Conservation (phyloP, 306 rosid genomes). For the Vachellia pachyceras region DNA sequence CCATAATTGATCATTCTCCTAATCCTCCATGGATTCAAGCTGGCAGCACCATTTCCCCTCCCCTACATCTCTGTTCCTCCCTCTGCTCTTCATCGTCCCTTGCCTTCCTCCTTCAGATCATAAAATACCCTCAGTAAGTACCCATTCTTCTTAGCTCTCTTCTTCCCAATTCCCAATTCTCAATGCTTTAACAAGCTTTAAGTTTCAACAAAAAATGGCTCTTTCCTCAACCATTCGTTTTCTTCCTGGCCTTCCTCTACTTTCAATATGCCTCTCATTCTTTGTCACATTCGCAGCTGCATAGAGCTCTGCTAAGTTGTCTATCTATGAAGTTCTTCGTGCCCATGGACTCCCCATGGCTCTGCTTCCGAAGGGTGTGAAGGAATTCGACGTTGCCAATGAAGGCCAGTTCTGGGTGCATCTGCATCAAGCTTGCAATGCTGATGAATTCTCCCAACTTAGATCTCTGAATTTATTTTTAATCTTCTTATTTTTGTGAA, state of each 20-base stretch:
- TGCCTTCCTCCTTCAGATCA: slow-evolving; percentile 21
- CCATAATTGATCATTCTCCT: slow-evolving; percentile 78
- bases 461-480: too few relatives aligned
- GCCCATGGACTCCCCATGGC: slow-evolving; percentile 85
- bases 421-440: slow-evolving; percentile 85
- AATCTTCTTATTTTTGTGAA: too few relatives aligned
- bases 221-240: slow-evolving; percentile 5
- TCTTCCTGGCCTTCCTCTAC: background rate
- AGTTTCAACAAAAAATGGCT: slow-evolving; percentile 35
- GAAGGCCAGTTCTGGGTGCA: slow-evolving; percentile 63
- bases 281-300: too few relatives aligned
- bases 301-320: too few relatives aligned
- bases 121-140: slow-evolving; percentile 26
- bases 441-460: too few relatives aligned
- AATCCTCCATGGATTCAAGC: slow-evolving; percentile 67
- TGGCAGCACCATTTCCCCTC: slow-evolving; percentile 53
- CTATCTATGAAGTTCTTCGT: slow-evolving; percentile 68
- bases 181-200: slow-evolving; percentile 22
- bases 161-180: background rate
- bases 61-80: slow-evolving; percentile 12
- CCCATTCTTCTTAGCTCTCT: background rate
- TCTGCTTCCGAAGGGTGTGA: slow-evolving; percentile 70
- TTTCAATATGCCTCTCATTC: too few relatives aligned
- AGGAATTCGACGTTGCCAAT: slow-evolving; percentile 51
- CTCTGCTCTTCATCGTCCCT: background rate